Evolutionary conservation across 495 filamentous ascomycete genomes (phyloP), one percentile per base, ranked within the genome.

Genomic region (Podospora conica): DNA sequence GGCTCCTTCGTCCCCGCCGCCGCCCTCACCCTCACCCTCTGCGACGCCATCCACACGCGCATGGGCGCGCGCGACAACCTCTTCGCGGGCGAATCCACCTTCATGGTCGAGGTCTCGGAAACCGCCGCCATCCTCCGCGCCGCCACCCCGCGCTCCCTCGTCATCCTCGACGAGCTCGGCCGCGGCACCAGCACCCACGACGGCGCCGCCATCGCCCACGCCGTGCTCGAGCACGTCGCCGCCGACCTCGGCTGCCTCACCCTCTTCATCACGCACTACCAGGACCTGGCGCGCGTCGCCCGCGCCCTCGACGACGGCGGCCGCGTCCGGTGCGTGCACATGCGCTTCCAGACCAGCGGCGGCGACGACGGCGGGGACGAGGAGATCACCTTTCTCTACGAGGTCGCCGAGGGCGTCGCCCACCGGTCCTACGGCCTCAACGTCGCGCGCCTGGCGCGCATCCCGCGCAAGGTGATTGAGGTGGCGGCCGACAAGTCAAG

Each of bases 11-110:
- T 99, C 3, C 95, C 95, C 15, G 93, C 93, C 25, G 76, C 79
- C 20, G 85, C 86, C 3, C 88, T 95, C 9, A 76, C 75, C 5
- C 84, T 99, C 0, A 93, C 92, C 24, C 86, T 96, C 68, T 79
- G 94, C 12, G 95, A 98, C 73, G 92, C 92, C 0, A 93, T 99
- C 22, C 92, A 93, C 77, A 98, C 95, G 0, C 88, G 95, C 60
- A 98, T 98, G 94, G 95, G 95, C 55, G 95, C 96, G 8, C 90
- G 90, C 70, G 95, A 99, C 76, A 97, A 97, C 77, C 91, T 99
- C 81, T 89, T 99, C 74, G 90, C 91, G 0, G 93, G 92, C 65
- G 96, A 99, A 75, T 89, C 85, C 22, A 99, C 95, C 0, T 99
- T 99, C 80, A 97, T 97, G 93, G 93, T 98, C 58, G 95, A 99